Percentiles rank a stretch among this genome's conserved stretches.
Evolutionary conservation across 75 land plant genomes (phyloP).

Genomic region (Pinus taeda): DNA sequence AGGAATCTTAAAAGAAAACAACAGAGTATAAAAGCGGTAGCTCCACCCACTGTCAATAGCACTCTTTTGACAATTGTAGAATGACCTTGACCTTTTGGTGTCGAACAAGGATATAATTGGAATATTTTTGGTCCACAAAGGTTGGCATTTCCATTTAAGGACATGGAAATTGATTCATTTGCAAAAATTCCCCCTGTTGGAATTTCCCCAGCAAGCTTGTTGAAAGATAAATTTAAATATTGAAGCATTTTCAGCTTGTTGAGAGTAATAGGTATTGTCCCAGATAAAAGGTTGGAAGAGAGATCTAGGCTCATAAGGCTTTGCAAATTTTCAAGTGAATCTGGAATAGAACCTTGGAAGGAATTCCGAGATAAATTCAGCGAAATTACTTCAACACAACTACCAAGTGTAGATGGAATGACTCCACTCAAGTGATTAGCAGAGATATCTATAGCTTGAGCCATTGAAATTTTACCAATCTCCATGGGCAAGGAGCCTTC

Average conservation of each 20-base stretch:
- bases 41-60: not conserved
- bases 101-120: slow-evolving; percentile 8
- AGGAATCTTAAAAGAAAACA: not conserved
- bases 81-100: not conserved
- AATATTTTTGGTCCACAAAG: not conserved
- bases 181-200: too few species aligned
- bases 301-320: slow-evolving; percentile 20
- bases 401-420: not conserved
- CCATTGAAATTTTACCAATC: not conserved
- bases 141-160: too few species aligned
- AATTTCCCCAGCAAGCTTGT: too few species aligned
- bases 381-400: slow-evolving; percentile 1
- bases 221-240: too few species aligned
- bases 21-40: not conserved
- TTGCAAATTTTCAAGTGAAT: slow-evolving; percentile 2
- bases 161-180: too few species aligned
- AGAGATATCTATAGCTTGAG: too few species aligned
- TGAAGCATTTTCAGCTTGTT: not conserved
- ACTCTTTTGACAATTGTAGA: not conserved
- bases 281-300: slow-evolving; percentile 20
- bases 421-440: too few species aligned
- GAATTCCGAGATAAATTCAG: slow-evolving; percentile 27
- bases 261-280: not conserved
- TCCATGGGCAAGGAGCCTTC: slow-evolving; percentile 32
- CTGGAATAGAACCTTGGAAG: slow-evolving; percentile 30